Conservation (phyloP, 179 eudicot species). For the Beta macrorhiza region DNA sequence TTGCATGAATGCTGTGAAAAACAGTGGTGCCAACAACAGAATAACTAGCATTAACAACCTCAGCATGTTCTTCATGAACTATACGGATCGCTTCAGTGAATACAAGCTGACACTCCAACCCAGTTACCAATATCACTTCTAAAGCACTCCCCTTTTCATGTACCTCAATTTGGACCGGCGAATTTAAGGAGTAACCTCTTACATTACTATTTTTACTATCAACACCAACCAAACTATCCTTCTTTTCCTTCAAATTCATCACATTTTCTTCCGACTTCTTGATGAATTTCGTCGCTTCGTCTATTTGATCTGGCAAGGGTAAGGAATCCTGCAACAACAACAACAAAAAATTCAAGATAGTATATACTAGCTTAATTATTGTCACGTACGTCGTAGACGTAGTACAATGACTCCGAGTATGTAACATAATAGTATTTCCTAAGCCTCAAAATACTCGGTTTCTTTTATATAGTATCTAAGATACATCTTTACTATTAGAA, state of each 20-base stretch:
- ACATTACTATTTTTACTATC: background rate
- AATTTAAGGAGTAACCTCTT: conserved; percentile 5
- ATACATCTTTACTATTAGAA: too few relatives aligned
- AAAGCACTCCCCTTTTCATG: conserved; percentile 40
- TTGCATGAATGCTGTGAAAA: too few relatives aligned
- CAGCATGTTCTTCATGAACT: conserved; percentile 54
- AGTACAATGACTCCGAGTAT: too few relatives aligned
- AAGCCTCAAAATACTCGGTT: too few relatives aligned
- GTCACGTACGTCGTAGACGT: too few relatives aligned
- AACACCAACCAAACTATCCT: conserved; percentile 9
- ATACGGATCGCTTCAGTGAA: conserved; percentile 52
- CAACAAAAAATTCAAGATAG: too few relatives aligned
- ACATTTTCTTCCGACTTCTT: conserved; percentile 15
- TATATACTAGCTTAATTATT: too few relatives aligned
- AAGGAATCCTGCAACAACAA: background rate
- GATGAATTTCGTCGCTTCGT: conserved; percentile 25
- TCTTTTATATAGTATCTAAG: too few relatives aligned
- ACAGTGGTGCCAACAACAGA: too few relatives aligned
- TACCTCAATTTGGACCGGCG: conserved; percentile 46
- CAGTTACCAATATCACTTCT: conserved; percentile 51
- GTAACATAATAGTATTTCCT: too few relatives aligned
- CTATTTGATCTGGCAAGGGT: conserved; percentile 26
- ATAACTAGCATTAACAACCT: conserved; percentile 49
- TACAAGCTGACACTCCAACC: conserved; percentile 53
- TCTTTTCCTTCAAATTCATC: conserved; percentile 30